phyloP scores from a whole-genome alignment of 2,329 filamentous ascomycete genomes.

The Knufia petricola region DNA sequence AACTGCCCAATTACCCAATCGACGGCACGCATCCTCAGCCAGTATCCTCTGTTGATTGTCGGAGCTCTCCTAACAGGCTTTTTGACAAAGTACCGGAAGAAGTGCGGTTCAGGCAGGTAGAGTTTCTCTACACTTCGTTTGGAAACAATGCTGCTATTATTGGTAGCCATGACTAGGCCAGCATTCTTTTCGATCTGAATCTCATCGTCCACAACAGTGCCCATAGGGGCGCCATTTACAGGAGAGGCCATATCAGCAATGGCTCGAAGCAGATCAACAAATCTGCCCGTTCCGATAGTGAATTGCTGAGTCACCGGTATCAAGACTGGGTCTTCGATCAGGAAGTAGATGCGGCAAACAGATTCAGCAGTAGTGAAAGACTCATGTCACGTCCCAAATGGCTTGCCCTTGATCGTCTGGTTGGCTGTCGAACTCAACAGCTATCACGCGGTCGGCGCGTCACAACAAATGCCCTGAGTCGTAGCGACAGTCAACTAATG shows the following conservation, averaged over 20 bases:
- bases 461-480: too few species aligned
- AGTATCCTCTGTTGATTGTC: constrained; percentile 82
- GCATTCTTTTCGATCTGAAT: constrained; percentile 33
- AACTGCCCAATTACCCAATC: constrained; percentile 67
- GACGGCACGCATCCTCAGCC: constrained; percentile 73
- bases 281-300: not conserved
- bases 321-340: too few species aligned
- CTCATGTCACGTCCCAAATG: too few species aligned
- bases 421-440: too few species aligned
- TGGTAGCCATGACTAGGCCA: constrained; percentile 57
- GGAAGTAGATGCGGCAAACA: too few species aligned
- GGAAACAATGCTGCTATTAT: constrained; percentile 83
- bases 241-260: constrained; percentile 13
- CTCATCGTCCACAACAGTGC: constrained; percentile 13
- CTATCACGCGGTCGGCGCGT: too few species aligned
- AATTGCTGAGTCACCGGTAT: not conserved
- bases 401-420: too few species aligned
- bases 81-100: constrained; percentile 77
- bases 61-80: constrained; percentile 77
- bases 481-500: too few species aligned
- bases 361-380: too few species aligned
- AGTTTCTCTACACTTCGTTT: constrained; percentile 87
- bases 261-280: not conserved
- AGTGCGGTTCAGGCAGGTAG: constrained; percentile 74
- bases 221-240: not conserved